Percentiles rank a stretch among this genome's conserved stretches.
These are phyloP conservation scores for Exidia glandulosa DNA, from an alignment of 768 basidiomycete genomes.

Conservation along the genomic window DNA sequence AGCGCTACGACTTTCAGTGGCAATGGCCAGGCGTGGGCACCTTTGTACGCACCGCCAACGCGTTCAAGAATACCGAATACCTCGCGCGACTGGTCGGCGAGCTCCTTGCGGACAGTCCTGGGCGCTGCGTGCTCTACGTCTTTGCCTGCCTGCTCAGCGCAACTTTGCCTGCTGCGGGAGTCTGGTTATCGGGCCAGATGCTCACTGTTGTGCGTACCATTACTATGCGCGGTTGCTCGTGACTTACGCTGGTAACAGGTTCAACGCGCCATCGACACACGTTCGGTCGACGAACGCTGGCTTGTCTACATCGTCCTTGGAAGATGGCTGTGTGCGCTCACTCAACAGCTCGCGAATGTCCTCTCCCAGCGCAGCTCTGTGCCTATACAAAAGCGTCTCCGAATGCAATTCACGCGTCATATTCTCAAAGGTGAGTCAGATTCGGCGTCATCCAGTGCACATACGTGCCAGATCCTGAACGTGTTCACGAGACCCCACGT, in stretches of 20 bases:
- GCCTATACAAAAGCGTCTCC: not conserved
- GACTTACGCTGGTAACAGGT: not conserved
- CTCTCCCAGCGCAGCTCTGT: not conserved
- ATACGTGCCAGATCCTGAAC: no score
- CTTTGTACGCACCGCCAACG: slow-evolving; percentile 35
- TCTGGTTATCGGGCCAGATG: slow-evolving; percentile 14
- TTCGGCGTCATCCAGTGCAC: not conserved
- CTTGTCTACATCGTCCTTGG: not conserved
- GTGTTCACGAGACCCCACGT: no score
- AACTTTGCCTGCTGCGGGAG: slow-evolving; percentile 48
- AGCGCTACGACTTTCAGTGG: slow-evolving; percentile 9
- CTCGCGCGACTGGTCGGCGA: slow-evolving; percentile 59
- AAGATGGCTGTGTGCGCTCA: not conserved
- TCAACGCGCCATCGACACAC: not conserved
- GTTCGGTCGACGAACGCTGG: not conserved
- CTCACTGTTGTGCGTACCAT: not conserved
- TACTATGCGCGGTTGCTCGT: not conserved
- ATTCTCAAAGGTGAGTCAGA: slow-evolving; percentile 6
- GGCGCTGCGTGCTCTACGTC: slow-evolving; percentile 37
- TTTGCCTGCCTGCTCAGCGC: slow-evolving; percentile 31
- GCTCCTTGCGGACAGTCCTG: slow-evolving; percentile 41
- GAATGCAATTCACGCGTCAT: not conserved
- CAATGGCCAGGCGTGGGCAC: slow-evolving; percentile 21
- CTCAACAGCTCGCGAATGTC: not conserved
- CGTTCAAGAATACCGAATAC: slow-evolving; percentile 43